These are phyloP conservation scores for Vitis vinifera DNA, from an alignment of 164 flowering plant species.

Conservation along the genomic window DNA sequence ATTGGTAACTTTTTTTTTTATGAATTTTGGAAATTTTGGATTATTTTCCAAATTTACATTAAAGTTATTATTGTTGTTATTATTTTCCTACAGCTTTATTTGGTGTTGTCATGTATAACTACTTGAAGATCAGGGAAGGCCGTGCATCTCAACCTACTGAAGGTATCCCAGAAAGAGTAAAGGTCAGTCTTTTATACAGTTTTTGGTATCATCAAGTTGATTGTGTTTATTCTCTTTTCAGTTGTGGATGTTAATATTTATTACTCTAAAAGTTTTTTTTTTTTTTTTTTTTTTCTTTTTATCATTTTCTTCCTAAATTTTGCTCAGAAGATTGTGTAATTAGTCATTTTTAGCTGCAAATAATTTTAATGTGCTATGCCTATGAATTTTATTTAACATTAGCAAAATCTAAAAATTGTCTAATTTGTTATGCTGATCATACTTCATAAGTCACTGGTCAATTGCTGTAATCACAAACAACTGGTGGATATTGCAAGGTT, in stretches of 20 bases:
- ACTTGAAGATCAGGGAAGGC: constrained; percentile 85
- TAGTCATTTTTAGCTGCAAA: no score
- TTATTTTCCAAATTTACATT: not conserved
- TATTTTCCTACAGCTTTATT: constrained; percentile 59
- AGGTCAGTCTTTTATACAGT: constrained; percentile 35
- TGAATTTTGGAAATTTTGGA: not conserved
- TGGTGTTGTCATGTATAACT: constrained; percentile 97
- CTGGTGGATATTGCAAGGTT: not conserved
- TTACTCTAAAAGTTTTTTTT: no score
- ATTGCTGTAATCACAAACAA: no score
- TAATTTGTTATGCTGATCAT: no score
- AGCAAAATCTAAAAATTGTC: no score
- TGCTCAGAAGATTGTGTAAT: no score
- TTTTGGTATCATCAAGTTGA: not conserved
- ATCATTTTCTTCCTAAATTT: no score
- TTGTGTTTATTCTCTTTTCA: not conserved
- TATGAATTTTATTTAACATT: no score
- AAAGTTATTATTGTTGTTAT: not conserved
- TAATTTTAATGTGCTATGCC: no score
- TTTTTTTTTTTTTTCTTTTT: no score
- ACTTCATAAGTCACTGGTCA: no score
- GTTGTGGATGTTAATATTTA: not conserved
- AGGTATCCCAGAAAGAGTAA: constrained; percentile 54
- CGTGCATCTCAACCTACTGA: constrained; percentile 76
- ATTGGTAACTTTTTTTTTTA: constrained; percentile 54